phyloP scores from a whole-genome alignment of 2,329 filamentous ascomycete species.

The Nectriaceae sp. region DNA sequence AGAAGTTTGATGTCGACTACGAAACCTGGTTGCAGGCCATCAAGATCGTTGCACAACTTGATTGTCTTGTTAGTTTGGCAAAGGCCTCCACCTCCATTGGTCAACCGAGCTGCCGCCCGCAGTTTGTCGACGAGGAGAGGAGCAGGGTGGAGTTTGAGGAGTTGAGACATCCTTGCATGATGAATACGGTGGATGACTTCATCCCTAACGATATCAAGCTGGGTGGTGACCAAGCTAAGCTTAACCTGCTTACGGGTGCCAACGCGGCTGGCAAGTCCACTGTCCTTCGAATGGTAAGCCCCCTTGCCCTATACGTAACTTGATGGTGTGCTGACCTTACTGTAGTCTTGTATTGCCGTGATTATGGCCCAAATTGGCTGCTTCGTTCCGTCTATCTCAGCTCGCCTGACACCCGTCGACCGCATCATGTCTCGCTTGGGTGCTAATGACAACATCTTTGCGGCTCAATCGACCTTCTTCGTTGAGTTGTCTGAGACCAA shows the following conservation, averaged over 20 bases:
- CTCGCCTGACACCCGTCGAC: slow-evolving; percentile 85
- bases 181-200: slow-evolving; percentile 86
- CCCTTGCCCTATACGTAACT: neutral
- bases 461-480: slow-evolving; percentile 96
- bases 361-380: slow-evolving; percentile 98
- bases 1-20: slow-evolving; percentile 86
- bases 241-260: slow-evolving; percentile 89
- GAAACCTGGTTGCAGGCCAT: slow-evolving; percentile 85
- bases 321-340: slow-evolving; percentile 20
- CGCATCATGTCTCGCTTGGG: slow-evolving; percentile 98
- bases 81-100: slow-evolving; percentile 84
- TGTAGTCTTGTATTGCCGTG: slow-evolving; percentile 85
- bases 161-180: slow-evolving; percentile 92
- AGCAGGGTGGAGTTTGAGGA: slow-evolving; percentile 91
- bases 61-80: slow-evolving; percentile 91
- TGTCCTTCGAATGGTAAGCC: slow-evolving; percentile 82
- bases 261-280: slow-evolving; percentile 98
- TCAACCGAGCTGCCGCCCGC: slow-evolving; percentile 82
- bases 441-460: slow-evolving; percentile 98
- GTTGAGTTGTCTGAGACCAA: slow-evolving; percentile 97
- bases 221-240: slow-evolving; percentile 78
- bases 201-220: slow-evolving; percentile 94
- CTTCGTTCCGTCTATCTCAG: slow-evolving; percentile 81
- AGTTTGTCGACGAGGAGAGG: slow-evolving; percentile 82
- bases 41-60: slow-evolving; percentile 85